Evolutionary conservation across 371 early-diverging fungal genomes (phyloP), one percentile per base, ranked within the genome.

Genomic region (Rhizopus sp.): DNA sequence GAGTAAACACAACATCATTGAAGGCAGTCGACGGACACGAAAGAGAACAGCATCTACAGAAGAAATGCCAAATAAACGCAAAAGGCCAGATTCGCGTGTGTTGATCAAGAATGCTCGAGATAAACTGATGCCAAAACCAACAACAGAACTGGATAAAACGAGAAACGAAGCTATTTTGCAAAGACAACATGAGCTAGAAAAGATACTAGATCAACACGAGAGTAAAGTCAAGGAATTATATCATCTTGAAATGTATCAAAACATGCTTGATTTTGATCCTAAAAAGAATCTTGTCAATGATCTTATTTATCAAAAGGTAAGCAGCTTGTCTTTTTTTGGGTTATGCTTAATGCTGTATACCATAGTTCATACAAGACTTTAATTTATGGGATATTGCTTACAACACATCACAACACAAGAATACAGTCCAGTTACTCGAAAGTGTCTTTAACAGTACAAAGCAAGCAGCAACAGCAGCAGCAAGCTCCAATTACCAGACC

Each of bases 191-290:
- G 66, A 75, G 13, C 61, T 85, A 39, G 74, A 77, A 35, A 50
- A 52, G n/a, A 66, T 83, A 10, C 62, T 78, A 42, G 70, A 78
- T 29, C 68, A 69, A 16, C 83, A 85, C 52, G 79, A 81, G 51
- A 67, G 66, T 31, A 58, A 71, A n/a, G 72, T 77, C 7, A 75
- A 81, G n/a, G 84, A 87, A 59, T 53, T 85, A 15, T 84, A 78
- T 42, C 83, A 84, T 47, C 61, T 87, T 15, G 86, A 85, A 55
- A 57, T 80, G 4, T 74, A 77, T 63, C 75, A 75, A 40, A 77
- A 70, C 31, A 75, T 82, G 68, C 60, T 84, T 33, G 82, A 79
- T 5, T 87, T 78, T 49, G 75, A 82, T 48, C 82, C 85, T 6
- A 59, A 64, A 42, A 63, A 67, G 30, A 58, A 58, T 48, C 55